These are phyloP conservation scores for Metschnikowia reukaufii DNA, from an alignment of 805 yeast genomes.

Conservation along the genomic window DNA sequence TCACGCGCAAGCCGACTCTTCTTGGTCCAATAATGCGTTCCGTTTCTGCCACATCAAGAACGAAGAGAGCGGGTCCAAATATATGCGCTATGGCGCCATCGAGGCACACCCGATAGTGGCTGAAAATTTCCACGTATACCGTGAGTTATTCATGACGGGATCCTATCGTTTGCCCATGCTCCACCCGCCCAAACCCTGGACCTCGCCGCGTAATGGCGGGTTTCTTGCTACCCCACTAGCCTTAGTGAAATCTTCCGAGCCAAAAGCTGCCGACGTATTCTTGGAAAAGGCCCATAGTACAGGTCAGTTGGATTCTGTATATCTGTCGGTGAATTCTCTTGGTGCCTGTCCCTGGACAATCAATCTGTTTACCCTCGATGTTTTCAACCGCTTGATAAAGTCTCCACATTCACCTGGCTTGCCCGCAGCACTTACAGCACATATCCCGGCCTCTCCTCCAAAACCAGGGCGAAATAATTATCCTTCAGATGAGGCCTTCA, in stretches of 20 bases:
- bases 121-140: constrained; percentile 9
- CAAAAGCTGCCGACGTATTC: constrained; percentile 19
- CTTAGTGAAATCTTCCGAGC: constrained; percentile 23
- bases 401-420: constrained; percentile 21
- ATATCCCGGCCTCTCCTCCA: constrained; percentile 6
- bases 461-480: constrained; percentile 5
- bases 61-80: constrained; percentile 1
- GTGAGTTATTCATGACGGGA: constrained; percentile 13
- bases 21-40: constrained; percentile 9
- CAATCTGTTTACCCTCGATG: constrained; percentile 26
- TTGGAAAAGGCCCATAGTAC: constrained; percentile 27
- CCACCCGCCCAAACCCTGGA: constrained; percentile 39
- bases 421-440: constrained; percentile 1
- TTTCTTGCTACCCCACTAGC: constrained; percentile 28
- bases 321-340: constrained; percentile 28
- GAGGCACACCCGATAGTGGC: constrained; percentile 13
- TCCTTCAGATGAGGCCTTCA: constrained; percentile 1
- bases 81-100: constrained; percentile 13
- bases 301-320: constrained; percentile 35
- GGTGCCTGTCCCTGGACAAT: constrained; percentile 39
- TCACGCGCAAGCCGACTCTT: too few species aligned
- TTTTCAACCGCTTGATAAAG: constrained; percentile 24
- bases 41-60: constrained; percentile 1
- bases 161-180: constrained; percentile 36
- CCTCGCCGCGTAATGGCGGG: constrained; percentile 35